phyloP scores from a whole-genome alignment of 495 filamentous ascomycete species.

The Hyaloscypha variabilis region DNA sequence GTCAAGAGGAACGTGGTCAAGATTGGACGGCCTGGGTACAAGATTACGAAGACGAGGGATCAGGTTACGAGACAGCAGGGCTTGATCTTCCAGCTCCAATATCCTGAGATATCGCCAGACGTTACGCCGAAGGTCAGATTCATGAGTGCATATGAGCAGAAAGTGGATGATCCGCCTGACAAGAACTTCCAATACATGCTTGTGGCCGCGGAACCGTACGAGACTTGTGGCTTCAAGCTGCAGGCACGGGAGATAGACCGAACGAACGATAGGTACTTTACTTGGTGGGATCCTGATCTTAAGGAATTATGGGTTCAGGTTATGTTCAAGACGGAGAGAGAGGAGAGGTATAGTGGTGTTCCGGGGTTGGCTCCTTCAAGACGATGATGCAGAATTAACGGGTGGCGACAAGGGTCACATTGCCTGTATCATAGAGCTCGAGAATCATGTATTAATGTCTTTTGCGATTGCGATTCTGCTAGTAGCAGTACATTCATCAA shows the following conservation, averaged over 20 bases:
- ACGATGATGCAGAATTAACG: slow-evolving; percentile 20
- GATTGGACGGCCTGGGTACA: slow-evolving; percentile 96
- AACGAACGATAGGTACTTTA: slow-evolving; percentile 83
- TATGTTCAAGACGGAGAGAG: slow-evolving; percentile 97
- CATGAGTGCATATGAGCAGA: slow-evolving; percentile 97
- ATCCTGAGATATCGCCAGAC: slow-evolving; percentile 82
- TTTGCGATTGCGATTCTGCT: slow-evolving; percentile 8
- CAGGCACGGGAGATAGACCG: slow-evolving; percentile 94
- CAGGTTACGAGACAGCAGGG: slow-evolving; percentile 88
- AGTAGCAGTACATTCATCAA: slow-evolving; percentile 4
- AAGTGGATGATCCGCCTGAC: slow-evolving; percentile 92
- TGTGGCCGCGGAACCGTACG: slow-evolving; percentile 96
- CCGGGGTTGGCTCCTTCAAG: slow-evolving; percentile 75
- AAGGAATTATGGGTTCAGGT: slow-evolving; percentile 99
- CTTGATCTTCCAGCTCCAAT: slow-evolving; percentile 92
- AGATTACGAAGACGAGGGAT: slow-evolving; percentile 94
- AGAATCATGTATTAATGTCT: background rate
- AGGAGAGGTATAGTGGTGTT: slow-evolving; percentile 93
- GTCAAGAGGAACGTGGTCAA: slow-evolving; percentile 91
- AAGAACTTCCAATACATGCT: slow-evolving; percentile 93
- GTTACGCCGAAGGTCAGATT: slow-evolving; percentile 84
- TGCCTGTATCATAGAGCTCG: background rate
- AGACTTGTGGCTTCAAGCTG: slow-evolving; percentile 95
- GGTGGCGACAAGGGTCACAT: slow-evolving; percentile 9
- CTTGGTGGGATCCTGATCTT: slow-evolving; percentile 92